These are phyloP conservation scores for Podaxis rugospora DNA, from an alignment of 768 basidiomycete species.

Conservation along the genomic window DNA sequence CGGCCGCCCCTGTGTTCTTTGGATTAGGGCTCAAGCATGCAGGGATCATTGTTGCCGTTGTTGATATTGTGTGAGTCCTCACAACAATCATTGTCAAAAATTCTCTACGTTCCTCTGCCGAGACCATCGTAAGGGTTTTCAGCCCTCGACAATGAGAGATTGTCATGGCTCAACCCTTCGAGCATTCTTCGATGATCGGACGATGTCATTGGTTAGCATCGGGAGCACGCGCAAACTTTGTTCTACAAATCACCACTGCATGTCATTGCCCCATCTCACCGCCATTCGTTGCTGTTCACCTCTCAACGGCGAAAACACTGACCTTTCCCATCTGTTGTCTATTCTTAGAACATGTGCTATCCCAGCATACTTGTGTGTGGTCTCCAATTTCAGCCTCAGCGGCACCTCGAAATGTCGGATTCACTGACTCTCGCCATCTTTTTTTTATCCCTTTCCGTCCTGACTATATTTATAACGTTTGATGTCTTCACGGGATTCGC, in stretches of 20 bases:
- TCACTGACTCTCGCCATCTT: neutral
- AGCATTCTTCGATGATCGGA: neutral
- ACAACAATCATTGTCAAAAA: too few relatives aligned
- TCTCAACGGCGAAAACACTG: neutral
- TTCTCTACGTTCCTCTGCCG: too few relatives aligned
- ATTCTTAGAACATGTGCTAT: constrained; percentile 35
- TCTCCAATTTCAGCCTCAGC: neutral
- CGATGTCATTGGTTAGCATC: neutral
- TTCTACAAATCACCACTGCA: neutral
- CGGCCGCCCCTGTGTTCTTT: constrained; percentile 56
- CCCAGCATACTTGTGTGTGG: constrained; percentile 58
- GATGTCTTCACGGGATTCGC: neutral
- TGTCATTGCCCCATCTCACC: neutral
- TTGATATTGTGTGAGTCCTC: constrained; percentile 34
- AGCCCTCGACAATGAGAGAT: neutral
- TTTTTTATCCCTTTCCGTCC: neutral
- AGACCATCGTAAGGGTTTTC: neutral
- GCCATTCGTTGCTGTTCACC: neutral
- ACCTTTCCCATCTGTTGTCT: neutral
- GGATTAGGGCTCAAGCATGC: constrained; percentile 48
- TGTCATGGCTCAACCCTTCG: neutral
- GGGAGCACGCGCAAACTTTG: neutral
- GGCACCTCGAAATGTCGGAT: neutral
- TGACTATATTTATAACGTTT: neutral
- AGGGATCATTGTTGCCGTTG: constrained; percentile 42